These are phyloP conservation scores for Dryas octopetala DNA, from an alignment of 306 rosid genomes.

Conservation along the genomic window DNA sequence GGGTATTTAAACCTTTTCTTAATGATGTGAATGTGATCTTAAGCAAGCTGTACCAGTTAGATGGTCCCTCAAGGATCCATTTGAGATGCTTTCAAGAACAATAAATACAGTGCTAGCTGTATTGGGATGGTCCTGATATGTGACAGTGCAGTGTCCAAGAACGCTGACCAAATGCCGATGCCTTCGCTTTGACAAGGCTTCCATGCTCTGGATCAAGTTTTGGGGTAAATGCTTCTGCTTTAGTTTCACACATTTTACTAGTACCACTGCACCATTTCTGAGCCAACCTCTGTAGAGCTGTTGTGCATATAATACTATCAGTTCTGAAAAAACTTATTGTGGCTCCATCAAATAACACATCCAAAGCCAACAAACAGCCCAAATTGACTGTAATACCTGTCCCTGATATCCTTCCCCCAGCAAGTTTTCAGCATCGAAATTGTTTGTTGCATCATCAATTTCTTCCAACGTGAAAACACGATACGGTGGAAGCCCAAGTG, in stretches of 20 bases:
- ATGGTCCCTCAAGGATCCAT: slow-evolving; percentile 53
- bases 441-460: slow-evolving; percentile 76
- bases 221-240: slow-evolving; percentile 50
- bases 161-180: slow-evolving; percentile 84
- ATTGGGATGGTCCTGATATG: slow-evolving; percentile 56
- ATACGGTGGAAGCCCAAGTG: slow-evolving; percentile 65
- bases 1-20: neutral
- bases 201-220: slow-evolving; percentile 47
- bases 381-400: slow-evolving; percentile 38
- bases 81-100: slow-evolving; percentile 59
- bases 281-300: slow-evolving; percentile 77
- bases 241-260: slow-evolving; percentile 49
- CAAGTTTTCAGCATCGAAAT: slow-evolving; percentile 59
- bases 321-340: neutral
- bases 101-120: slow-evolving; percentile 49
- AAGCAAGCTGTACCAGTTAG: slow-evolving; percentile 52
- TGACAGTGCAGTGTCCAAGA: slow-evolving; percentile 64
- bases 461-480: slow-evolving; percentile 67
- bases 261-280: slow-evolving; percentile 60
- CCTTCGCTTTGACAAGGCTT: slow-evolving; percentile 60
- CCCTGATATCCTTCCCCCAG: slow-evolving; percentile 59
- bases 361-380: neutral
- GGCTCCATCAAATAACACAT: neutral
- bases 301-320: neutral
- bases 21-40: neutral